Conservation (phyloP, 73 alveolate species). For the Uronychia binucleata region DNA sequence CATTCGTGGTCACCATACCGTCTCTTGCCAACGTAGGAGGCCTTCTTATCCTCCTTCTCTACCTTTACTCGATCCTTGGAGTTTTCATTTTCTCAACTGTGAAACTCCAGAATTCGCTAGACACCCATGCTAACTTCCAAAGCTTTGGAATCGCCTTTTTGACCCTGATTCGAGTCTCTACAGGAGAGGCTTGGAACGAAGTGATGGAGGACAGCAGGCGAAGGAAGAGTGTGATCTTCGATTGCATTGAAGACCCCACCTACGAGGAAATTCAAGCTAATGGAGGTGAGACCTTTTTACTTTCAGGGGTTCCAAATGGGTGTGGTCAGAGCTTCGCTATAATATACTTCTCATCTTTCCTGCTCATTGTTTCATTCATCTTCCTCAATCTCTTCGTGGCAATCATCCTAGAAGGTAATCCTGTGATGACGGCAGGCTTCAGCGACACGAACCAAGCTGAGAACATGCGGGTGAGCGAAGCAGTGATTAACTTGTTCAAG, state of each 20-base stretch:
- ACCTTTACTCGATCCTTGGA: constrained; percentile 50
- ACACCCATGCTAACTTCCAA: constrained; percentile 43
- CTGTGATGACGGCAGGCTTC: constrained; percentile 31
- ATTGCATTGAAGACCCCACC: constrained; percentile 43
- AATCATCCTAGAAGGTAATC: too few species aligned
- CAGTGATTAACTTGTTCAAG: not conserved
- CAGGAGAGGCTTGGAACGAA: constrained; percentile 93
- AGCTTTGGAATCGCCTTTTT: constrained; percentile 57
- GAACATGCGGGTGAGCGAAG: not conserved
- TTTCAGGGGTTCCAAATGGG: not conserved
- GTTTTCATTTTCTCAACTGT: constrained; percentile 36
- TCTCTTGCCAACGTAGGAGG: constrained; percentile 69
- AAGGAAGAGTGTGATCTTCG: constrained; percentile 6
- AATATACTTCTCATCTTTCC: constrained; percentile 8
- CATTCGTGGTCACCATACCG: constrained; percentile 58
- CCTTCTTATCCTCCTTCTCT: constrained; percentile 50
- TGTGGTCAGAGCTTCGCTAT: constrained; percentile 9
- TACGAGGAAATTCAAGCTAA: constrained; percentile 1
- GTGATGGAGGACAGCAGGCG: constrained; percentile 79
- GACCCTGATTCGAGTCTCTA: constrained; percentile 51
- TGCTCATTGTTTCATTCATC: not conserved
- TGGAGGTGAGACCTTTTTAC: not conserved
- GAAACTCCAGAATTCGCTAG: constrained; percentile 26
- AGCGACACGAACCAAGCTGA: not conserved
- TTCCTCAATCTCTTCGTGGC: constrained; percentile 41